Evolutionary conservation across 768 basidiomycete species (phyloP).

Genomic region (Tulasnella sp.): DNA sequence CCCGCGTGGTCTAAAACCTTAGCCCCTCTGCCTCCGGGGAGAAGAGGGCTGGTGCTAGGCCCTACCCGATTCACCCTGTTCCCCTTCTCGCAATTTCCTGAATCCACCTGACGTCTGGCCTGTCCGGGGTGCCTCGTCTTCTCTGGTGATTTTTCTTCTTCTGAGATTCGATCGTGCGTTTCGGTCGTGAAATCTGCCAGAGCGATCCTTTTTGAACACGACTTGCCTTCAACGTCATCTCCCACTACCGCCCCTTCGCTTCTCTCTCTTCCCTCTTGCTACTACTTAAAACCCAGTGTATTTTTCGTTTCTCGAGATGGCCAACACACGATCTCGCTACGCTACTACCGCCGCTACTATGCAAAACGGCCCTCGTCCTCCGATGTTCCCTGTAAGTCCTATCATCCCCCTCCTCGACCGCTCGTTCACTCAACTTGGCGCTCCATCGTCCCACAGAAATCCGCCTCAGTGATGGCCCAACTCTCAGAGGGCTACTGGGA

Average conservation of each 20-base stretch:
- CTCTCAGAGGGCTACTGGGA: slow-evolving; percentile 13
- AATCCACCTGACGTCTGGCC: background rate
- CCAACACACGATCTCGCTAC: background rate
- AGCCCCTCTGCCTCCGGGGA: background rate
- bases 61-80: background rate
- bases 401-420: background rate
- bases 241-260: background rate
- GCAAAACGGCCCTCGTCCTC: background rate
- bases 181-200: background rate
- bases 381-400: slow-evolving; percentile 6
- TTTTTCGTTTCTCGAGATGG: background rate
- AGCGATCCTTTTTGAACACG: background rate
- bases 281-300: background rate
- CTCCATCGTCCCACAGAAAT: background rate
- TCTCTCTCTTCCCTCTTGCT: background rate
- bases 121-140: background rate
- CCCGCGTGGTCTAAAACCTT: background rate
- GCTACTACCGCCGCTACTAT: background rate
- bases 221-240: background rate
- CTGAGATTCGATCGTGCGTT: background rate
- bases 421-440: background rate
- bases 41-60: background rate
- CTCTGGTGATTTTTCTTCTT: background rate
- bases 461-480: slow-evolving; percentile 11
- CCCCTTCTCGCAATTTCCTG: background rate